phyloP scores from a whole-genome alignment of 2,329 filamentous ascomycete species.

The Coleophoma eucalyptorum region DNA sequence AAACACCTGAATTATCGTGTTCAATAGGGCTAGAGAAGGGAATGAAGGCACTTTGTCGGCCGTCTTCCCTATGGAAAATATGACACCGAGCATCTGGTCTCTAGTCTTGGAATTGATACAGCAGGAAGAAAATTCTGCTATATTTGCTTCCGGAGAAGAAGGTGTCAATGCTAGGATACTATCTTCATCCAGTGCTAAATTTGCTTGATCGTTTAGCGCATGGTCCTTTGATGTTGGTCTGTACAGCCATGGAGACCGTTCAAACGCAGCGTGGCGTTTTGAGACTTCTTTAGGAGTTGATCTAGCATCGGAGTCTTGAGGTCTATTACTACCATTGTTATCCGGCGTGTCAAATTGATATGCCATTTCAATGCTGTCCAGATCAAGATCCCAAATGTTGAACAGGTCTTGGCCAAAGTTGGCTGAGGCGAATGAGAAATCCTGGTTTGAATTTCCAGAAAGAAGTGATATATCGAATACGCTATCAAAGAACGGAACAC shows the following conservation, averaged over 20 bases:
- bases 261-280: constrained; percentile 15
- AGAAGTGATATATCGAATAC: background rate
- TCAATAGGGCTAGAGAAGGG: constrained; percentile 13
- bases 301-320: background rate
- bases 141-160: constrained; percentile 1
- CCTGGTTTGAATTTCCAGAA: background rate
- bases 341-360: background rate
- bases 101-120: constrained; percentile 7
- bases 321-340: background rate
- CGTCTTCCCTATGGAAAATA: constrained; percentile 5
- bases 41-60: constrained; percentile 5
- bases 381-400: constrained; percentile 9
- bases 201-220: constrained; percentile 9
- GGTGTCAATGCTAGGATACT: constrained; percentile 12
- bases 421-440: background rate
- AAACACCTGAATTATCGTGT: constrained; percentile 12
- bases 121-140: constrained; percentile 7
- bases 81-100: constrained; percentile 9
- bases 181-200: constrained; percentile 14
- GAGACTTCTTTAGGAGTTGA: constrained; percentile 2
- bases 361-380: constrained; percentile 5
- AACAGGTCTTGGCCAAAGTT: constrained; percentile 9
- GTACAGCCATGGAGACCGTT: constrained; percentile 16
- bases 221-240: constrained; percentile 12
- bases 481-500: background rate